Evolutionary conservation across 805 yeast species (phyloP).

Genomic region (Candida sphagnicola): DNA sequence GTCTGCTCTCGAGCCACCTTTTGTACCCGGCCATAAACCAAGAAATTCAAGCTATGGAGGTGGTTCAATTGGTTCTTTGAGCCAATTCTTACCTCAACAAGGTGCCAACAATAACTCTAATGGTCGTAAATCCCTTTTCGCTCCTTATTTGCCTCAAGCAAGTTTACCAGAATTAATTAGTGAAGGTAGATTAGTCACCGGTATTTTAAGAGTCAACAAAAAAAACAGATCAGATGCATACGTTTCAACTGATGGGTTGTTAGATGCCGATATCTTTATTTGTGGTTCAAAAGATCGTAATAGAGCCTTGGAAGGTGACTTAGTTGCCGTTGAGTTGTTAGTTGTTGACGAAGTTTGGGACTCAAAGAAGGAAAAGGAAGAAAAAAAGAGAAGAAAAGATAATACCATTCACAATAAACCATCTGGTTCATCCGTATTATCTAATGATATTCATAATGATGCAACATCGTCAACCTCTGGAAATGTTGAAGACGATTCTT

Average conservation of each 20-base stretch:
- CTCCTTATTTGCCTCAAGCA: constrained; percentile 93
- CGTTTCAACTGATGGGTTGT: constrained; percentile 92
- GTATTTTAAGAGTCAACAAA: constrained; percentile 89
- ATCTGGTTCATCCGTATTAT: constrained; percentile 34
- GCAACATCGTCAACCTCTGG: constrained; percentile 56
- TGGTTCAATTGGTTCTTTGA: constrained; percentile 51
- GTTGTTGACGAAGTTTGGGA: constrained; percentile 98
- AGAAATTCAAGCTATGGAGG: constrained; percentile 63
- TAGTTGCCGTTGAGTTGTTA: constrained; percentile 91
- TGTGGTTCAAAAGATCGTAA: constrained; percentile 98
- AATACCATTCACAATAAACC: constrained; percentile 37
- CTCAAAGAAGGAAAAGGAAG: constrained; percentile 93
- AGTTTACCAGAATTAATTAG: constrained; percentile 83
- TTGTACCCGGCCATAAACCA: constrained; percentile 76
- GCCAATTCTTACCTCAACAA: constrained; percentile 30
- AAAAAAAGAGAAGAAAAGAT: constrained; percentile 87
- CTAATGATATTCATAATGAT: constrained; percentile 75
- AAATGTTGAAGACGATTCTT: constrained; percentile 20
- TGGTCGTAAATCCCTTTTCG: constrained; percentile 78
- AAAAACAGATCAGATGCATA: constrained; percentile 97
- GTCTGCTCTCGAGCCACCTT: constrained; percentile 40
- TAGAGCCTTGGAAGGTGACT: constrained; percentile 94
- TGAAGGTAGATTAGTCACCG: constrained; percentile 90
- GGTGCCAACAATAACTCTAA: constrained; percentile 19
- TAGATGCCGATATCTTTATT: constrained; percentile 95